These are phyloP conservation scores for Diaporthe citriasiana DNA, from an alignment of 2,329 filamentous ascomycete species.

Conservation along the genomic window DNA sequence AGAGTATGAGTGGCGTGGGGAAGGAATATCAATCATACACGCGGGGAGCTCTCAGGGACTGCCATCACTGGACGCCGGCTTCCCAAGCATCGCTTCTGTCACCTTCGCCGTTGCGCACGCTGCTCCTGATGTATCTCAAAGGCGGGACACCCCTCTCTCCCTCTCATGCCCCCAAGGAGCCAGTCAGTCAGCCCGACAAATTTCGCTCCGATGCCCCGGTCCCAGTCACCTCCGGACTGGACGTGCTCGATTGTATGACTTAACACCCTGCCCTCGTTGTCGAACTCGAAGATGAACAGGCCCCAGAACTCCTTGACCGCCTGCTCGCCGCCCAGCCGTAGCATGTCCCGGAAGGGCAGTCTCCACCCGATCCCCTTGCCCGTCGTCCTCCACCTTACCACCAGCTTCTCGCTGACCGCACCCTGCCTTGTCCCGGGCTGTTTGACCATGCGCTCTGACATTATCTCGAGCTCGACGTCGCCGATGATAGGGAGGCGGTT, in stretches of 20 bases:
- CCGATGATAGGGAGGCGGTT: constrained; percentile 91
- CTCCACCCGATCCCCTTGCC: constrained; percentile 59
- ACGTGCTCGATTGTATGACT: constrained; percentile 96
- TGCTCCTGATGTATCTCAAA: constrained; percentile 42
- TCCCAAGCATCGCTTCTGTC: constrained; percentile 26
- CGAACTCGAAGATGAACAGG: constrained; percentile 96
- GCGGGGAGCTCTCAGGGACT: neutral
- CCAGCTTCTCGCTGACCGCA: constrained; percentile 80
- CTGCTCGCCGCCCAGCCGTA: constrained; percentile 51
- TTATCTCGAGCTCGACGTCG: constrained; percentile 88
- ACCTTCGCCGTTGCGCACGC: constrained; percentile 33
- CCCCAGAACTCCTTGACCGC: constrained; percentile 84
- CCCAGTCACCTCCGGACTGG: constrained; percentile 86
- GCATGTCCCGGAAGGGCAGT: constrained; percentile 46
- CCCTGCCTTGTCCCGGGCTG: constrained; percentile 66
- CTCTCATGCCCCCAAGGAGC: constrained; percentile 83
- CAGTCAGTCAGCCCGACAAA: constrained; percentile 95
- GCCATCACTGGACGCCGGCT: constrained; percentile 15
- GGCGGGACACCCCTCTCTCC: constrained; percentile 48
- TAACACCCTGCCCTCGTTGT: constrained; percentile 84
- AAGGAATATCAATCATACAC: constrained; percentile 33
- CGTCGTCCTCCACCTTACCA: constrained; percentile 89
- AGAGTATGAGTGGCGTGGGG: constrained; percentile 40
- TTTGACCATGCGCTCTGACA: constrained; percentile 89
- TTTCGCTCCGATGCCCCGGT: constrained; percentile 82